A percentile compares a stretch with the other conserved stretches of the same genome.
Conservation (phyloP, 2,329 filamentous ascomycete genomes). For the Orbilia oligospora region DNA sequence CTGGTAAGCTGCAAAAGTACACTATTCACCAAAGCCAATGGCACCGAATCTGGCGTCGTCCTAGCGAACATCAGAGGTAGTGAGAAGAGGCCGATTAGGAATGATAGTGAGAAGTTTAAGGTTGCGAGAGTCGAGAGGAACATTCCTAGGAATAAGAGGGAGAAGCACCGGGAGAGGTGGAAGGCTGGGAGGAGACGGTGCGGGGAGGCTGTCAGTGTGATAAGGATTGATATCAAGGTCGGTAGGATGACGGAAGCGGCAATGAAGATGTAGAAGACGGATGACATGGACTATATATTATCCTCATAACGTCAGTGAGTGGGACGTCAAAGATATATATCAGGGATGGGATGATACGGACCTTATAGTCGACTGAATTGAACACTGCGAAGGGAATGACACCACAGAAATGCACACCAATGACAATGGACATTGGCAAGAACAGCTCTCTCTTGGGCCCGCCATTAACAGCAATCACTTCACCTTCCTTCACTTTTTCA, state of each 20-base stretch:
- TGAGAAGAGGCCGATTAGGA: conserved; percentile 84
- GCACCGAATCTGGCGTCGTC: conserved; percentile 67
- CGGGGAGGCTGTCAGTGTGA: conserved; percentile 69
- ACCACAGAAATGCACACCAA: conserved; percentile 80
- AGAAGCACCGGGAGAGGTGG: conserved; percentile 87
- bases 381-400: conserved; percentile 88
- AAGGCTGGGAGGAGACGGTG: conserved; percentile 76
- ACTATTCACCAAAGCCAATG: conserved; percentile 68
- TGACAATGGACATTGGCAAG: conserved; percentile 80
- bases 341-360: conserved; percentile 70
- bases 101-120: conserved; percentile 92
- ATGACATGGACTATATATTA: conserved; percentile 72
- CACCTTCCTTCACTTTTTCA: conserved; percentile 38
- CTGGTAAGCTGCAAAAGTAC: conserved; percentile 74
- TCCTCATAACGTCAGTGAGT: neutral
- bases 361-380: conserved; percentile 78
- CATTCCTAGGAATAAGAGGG: conserved; percentile 90
- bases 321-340: neutral
- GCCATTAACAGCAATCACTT: conserved; percentile 64
- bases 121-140: conserved; percentile 93
- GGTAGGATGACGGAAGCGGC: conserved; percentile 73
- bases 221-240: conserved; percentile 71
- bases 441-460: conserved; percentile 77
- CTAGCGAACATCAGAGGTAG: conserved; percentile 83
- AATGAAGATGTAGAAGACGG: conserved; percentile 74